Base-by-base conservation (phyloP, 2,329 filamentous ascomycete species). In the Malbranchea cinnamomea region DNA sequence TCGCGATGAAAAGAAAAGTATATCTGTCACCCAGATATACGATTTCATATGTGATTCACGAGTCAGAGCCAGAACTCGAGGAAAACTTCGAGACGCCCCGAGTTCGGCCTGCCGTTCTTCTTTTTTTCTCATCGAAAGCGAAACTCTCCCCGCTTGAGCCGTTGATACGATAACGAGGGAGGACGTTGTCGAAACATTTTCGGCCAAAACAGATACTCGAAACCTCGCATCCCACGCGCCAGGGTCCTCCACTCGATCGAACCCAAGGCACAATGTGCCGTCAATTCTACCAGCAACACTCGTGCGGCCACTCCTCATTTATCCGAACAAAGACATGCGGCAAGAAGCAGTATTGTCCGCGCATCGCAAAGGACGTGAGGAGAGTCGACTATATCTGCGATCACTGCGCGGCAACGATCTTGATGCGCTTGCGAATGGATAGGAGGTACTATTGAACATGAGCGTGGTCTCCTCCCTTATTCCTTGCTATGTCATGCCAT, bases 301-400 rank as follows among this genome's bases (percentile, higher is more conserved):
- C 35, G 16, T 39, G 37, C 28, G 34, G 30, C 21, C 37, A 39
- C 28, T 11, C 32, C 15, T 16, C 26, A 18, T 39, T 39, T 21
- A 17, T 37, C 19, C 27, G 33, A 11, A 39, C 37, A 23, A 39
- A 34, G 27, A 34, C 35, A 15, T 39, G 37, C 19, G 37, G 37
- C 11, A 35, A 32, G 25, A 39, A 37, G 18, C 35, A 36, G 15
- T 37, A 33, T 13, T 39, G 37, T 14, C 37, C 37, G 14, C 16
- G 18, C 6, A 35, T 39, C 25, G 18, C n/a, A 8, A 30, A 21
- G 10, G 17, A 37, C 10, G 21, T 17, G 4, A 31, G 25, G 8
- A 18, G 11, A 10, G 11, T 34, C 5, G 12, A 23, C 17, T 28
- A 39, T 15, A 37, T 39, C n/a, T 39, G 37, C 16, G 32, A 39